Percentiles rank a stretch among this genome's conserved stretches.
Conservation (phyloP, 1,284 basidiomycete genomes). For the Austroboletus niveus region DNA sequence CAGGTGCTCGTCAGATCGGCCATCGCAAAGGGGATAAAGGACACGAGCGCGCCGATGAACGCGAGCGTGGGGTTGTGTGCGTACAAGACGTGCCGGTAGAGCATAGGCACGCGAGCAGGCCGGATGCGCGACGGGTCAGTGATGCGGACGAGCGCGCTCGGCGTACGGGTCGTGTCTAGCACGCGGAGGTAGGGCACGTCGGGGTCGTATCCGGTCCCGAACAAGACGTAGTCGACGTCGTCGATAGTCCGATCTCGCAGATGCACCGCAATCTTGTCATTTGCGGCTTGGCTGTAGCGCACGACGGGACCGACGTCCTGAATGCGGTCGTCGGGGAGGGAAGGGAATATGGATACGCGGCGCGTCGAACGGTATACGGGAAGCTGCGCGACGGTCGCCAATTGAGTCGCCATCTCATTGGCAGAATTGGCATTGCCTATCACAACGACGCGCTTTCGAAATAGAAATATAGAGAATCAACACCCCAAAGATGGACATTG, state of each 20-base stretch:
- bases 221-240: constrained; percentile 41
- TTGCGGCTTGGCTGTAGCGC: constrained; percentile 26
- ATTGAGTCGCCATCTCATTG: constrained; percentile 47
- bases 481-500: not conserved
- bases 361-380: constrained; percentile 47
- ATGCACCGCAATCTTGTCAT: constrained; percentile 32
- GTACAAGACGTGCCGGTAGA: constrained; percentile 46
- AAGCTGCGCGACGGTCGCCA: constrained; percentile 33
- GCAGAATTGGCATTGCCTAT: constrained; percentile 49
- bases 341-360: constrained; percentile 39
- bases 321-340: constrained; percentile 41
- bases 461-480: not conserved
- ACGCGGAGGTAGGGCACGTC: constrained; percentile 43
- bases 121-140: constrained; percentile 15
- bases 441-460: constrained; percentile 39
- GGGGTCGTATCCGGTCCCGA: constrained; percentile 46
- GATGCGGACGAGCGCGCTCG: constrained; percentile 9
- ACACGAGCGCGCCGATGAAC: constrained; percentile 40
- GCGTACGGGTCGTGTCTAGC: constrained; percentile 12
- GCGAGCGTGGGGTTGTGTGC: constrained; percentile 43
- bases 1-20: constrained; percentile 44
- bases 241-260: constrained; percentile 36
- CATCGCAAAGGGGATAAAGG: constrained; percentile 44
- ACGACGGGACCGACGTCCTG: constrained; percentile 39
- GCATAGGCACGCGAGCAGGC: constrained; percentile 39